Percentiles rank a stretch among this genome's conserved stretches.
phyloP scores from a whole-genome alignment of 2,329 filamentous ascomycete genomes.

The Ploettnerulaceae sp. region DNA sequence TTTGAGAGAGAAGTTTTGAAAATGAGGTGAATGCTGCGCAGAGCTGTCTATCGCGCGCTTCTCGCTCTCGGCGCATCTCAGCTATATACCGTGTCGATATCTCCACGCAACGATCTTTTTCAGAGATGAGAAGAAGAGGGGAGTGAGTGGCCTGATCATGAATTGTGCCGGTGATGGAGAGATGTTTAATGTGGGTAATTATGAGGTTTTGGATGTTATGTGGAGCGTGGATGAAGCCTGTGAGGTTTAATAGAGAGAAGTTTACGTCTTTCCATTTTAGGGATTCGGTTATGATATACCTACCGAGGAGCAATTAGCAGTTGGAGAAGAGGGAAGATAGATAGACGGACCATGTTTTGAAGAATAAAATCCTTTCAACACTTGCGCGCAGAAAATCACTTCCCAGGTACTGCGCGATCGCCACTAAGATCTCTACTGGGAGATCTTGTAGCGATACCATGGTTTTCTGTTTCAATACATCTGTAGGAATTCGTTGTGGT shows the following conservation, averaged over 20 bases:
- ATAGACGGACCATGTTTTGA: background rate
- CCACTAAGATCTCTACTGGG: background rate
- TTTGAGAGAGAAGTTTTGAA: background rate
- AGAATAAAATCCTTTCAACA: background rate
- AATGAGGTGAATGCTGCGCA: background rate
- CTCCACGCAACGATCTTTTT: background rate
- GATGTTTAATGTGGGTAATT: background rate
- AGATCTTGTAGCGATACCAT: background rate
- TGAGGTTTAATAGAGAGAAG: background rate
- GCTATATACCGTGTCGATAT: background rate
- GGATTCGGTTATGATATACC: conserved; percentile 2
- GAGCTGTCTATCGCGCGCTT: background rate
- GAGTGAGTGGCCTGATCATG: background rate
- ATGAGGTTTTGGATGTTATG: background rate
- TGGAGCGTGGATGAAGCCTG: background rate
- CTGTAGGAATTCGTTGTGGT: no score
- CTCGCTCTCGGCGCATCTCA: background rate
- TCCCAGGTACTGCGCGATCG: background rate
- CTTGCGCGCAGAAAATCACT: no score
- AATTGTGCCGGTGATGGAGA: background rate
- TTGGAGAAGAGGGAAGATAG: background rate
- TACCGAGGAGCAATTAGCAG: background rate
- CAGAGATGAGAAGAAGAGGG: background rate
- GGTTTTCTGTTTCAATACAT: no score
- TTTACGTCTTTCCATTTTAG: background rate